Base-by-base conservation (phyloP, 202 grass and related monocot species). In the Schoenoplectus triqueter region DNA sequence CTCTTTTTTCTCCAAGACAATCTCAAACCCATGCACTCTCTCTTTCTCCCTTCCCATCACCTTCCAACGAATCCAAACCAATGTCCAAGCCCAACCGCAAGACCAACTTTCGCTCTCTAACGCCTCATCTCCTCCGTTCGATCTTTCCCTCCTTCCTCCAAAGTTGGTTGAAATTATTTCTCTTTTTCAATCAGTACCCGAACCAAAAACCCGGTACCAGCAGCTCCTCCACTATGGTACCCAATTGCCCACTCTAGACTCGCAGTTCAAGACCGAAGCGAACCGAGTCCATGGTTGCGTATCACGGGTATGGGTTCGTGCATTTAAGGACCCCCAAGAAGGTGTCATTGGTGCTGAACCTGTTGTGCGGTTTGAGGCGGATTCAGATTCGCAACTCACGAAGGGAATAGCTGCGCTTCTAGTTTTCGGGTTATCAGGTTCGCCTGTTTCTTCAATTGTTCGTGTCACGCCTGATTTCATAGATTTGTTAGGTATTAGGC, bases 241-340 rank as follows among this genome's bases (percentile, higher is more conserved):
- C 40, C 86, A 89, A 22, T 87, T 98, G 85, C 92, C 88, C 54
- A 87, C 92, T 46, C 90, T 98, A 81, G 92, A 92, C 54, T 85
- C 88, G 15, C 63, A 78, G 31, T 89, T 90, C 88, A 95, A 92
- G 90, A 92, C 87, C 67, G 91, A 98, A 0, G 85, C 85, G 44
- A 90, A 95, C 88, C 88, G 92, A 54, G 91, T 98, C 78, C 85
- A 90, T 1, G 93, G 95, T 0, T 98, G 91, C 79, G 90, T 98
- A 52, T 98, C 95, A 56, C 92, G 87, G 86, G 95, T 98, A 50
- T 98, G 95, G 95, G 91, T 98, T 54, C 95, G 94, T 48, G 95
- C 92, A 40, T 87, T 86, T n/a, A 55, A 45, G 41, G 92, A 91
- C 83, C 85, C 83, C 9, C 82, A 92, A 42, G 85, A 66, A 22